Percentiles rank a stretch among this genome's conserved stretches.
Conservation (phyloP, 352 stramenopile species). For the Phytopythium aichiense region DNA sequence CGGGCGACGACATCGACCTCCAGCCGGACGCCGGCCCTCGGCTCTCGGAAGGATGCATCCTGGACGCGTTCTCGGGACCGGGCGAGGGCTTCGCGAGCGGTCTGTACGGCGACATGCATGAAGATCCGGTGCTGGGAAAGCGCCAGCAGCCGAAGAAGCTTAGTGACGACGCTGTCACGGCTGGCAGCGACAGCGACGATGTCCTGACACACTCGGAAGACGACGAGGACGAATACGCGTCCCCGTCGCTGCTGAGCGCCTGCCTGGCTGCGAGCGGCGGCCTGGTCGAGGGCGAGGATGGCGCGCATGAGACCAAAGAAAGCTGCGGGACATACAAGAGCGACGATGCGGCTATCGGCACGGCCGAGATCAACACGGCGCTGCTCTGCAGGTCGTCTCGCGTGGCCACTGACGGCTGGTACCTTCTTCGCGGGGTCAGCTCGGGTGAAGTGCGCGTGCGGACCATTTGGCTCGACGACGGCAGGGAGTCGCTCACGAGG, state of each 20-base stretch:
- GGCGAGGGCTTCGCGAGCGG: not conserved
- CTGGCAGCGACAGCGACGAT: constrained; percentile 44
- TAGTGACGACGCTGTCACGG: constrained; percentile 9
- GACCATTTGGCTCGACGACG: constrained; percentile 38
- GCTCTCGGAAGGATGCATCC: not conserved
- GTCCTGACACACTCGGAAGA: constrained; percentile 42
- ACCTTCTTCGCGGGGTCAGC: constrained; percentile 31
- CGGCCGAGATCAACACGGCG: constrained; percentile 45
- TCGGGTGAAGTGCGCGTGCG: constrained; percentile 67
- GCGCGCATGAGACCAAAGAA: constrained; percentile 11
- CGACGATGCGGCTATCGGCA: constrained; percentile 47
- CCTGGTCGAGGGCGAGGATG: constrained; percentile 15
- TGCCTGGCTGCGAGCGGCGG: constrained; percentile 10
- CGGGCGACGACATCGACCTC: not conserved
- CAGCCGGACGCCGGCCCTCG: not conserved
- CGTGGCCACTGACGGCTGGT: constrained; percentile 55
- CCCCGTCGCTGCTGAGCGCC: not conserved
- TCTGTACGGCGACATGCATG: constrained; percentile 5
- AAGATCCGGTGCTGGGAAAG: not conserved
- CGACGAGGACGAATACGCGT: constrained; percentile 24
- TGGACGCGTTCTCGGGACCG: constrained; percentile 5
- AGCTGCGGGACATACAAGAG: constrained; percentile 1
- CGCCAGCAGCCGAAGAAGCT: constrained; percentile 1
- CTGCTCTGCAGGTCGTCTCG: constrained; percentile 28
- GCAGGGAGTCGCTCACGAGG: constrained; percentile 10